Conservation (phyloP, 805 yeast genomes). For the Myxozyma neglecta region DNA sequence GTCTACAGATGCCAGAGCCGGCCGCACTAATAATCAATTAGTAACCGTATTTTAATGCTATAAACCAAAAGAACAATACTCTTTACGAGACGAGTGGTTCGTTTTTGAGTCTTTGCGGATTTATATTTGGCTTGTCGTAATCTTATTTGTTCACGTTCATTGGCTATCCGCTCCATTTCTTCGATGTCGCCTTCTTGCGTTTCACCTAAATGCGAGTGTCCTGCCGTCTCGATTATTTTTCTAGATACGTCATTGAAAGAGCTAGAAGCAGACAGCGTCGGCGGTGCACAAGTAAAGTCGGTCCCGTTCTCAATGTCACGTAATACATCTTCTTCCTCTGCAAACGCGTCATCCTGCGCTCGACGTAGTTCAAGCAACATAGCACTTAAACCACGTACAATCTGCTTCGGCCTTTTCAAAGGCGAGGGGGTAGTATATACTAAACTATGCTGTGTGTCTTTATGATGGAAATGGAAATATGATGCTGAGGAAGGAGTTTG, state of each 20-base stretch:
- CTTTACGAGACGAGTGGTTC: constrained; percentile 17
- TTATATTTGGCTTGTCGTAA: background rate
- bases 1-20: background rate
- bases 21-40: background rate
- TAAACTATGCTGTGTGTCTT: background rate
- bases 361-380: constrained; percentile 23
- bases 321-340: constrained; percentile 27
- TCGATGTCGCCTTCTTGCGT: constrained; percentile 14
- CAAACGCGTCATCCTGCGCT: constrained; percentile 19
- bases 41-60: background rate
- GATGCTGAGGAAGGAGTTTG: constrained; percentile 14
- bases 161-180: constrained; percentile 1
- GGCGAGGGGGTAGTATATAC: constrained; percentile 28
- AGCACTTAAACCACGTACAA: constrained; percentile 24
- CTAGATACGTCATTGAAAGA: no score
- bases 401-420: constrained; percentile 6
- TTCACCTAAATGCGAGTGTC: constrained; percentile 25
- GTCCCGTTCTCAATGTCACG: constrained; percentile 17
- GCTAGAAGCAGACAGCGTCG: background rate
- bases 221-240: background rate
- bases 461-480: constrained; percentile 15
- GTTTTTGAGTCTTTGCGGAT: constrained; percentile 18
- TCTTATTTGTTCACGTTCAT: background rate
- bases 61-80: background rate
- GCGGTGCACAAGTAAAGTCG: background rate